Evolutionary conservation across 2,329 filamentous ascomycete species (phyloP).

Genomic region (Penicillium sp.): DNA sequence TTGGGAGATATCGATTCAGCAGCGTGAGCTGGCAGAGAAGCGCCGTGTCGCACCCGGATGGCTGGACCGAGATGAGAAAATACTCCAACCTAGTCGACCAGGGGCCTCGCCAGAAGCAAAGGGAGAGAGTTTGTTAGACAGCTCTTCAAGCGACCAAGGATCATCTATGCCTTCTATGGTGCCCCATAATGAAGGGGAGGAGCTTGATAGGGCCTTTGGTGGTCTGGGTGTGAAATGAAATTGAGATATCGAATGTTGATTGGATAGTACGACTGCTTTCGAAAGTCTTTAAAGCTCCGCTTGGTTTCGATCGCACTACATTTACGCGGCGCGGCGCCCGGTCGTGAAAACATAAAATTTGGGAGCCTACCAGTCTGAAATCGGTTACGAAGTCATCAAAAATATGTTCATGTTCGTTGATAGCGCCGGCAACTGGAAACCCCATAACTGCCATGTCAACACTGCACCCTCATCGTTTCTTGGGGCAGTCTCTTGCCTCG

Average conservation of each 20-base stretch:
- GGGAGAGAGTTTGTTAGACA: conserved; percentile 42
- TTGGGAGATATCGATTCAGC: conserved; percentile 68
- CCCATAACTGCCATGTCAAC: too few relatives aligned
- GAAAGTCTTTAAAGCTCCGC: too few relatives aligned
- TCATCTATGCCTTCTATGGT: conserved; percentile 44
- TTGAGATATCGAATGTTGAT: neutral
- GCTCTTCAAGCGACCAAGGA: conserved; percentile 38
- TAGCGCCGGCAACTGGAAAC: too few relatives aligned
- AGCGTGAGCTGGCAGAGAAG: conserved; percentile 67
- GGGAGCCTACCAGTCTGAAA: too few relatives aligned
- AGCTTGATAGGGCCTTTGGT: conserved; percentile 59
- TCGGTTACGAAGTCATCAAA: too few relatives aligned
- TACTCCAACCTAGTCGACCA: conserved; percentile 56
- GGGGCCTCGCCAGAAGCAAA: conserved; percentile 15
- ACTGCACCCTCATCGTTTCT: too few relatives aligned
- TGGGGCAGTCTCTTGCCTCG: too few relatives aligned
- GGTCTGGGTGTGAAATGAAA: conserved; percentile 50
- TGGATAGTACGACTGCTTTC: too few relatives aligned
- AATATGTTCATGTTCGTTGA: too few relatives aligned
- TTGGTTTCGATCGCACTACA: too few relatives aligned
- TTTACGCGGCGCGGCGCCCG: too few relatives aligned
- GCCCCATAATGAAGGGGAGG: conserved; percentile 54
- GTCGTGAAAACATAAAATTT: too few relatives aligned
- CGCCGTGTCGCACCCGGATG: conserved; percentile 66
- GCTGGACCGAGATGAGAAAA: conserved; percentile 65